Conservation (phyloP, 768 basidiomycete species). For the Grammothele lineata region DNA sequence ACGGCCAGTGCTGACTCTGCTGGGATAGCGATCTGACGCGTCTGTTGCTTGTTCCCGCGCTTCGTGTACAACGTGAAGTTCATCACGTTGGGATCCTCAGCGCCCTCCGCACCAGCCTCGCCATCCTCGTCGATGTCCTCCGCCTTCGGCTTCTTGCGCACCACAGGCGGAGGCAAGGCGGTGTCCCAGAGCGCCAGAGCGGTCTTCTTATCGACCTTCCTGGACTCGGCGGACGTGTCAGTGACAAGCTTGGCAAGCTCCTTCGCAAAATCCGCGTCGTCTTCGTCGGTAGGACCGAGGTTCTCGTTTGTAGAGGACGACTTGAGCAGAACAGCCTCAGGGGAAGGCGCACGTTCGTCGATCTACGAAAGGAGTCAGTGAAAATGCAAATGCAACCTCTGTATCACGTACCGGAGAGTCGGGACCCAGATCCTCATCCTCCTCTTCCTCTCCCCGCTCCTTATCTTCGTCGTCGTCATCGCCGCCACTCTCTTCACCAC, state of each 20-base stretch:
- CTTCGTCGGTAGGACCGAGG: slow-evolving; percentile 82
- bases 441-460: slow-evolving; percentile 47
- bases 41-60: slow-evolving; percentile 89
- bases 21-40: slow-evolving; percentile 86
- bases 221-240: slow-evolving; percentile 75
- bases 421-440: slow-evolving; percentile 55
- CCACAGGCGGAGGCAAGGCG: slow-evolving; percentile 63
- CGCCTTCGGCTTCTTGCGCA: slow-evolving; percentile 54
- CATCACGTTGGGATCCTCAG: slow-evolving; percentile 52
- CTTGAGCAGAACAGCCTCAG: slow-evolving; percentile 74
- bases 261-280: slow-evolving; percentile 90
- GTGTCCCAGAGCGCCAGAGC: slow-evolving; percentile 88
- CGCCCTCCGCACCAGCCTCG: slow-evolving; percentile 29
- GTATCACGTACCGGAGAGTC: slow-evolving; percentile 49
- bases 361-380: slow-evolving; percentile 31
- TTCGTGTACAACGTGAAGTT: slow-evolving; percentile 91
- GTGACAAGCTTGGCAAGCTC: slow-evolving; percentile 95
- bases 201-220: slow-evolving; percentile 86
- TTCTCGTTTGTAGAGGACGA: slow-evolving; percentile 54
- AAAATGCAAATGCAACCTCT: neutral
- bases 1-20: slow-evolving; percentile 83
- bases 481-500: slow-evolving; percentile 63
- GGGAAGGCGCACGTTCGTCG: slow-evolving; percentile 73
- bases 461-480: slow-evolving; percentile 41
- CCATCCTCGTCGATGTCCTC: slow-evolving; percentile 57